Base-by-base conservation (phyloP, 2,329 filamentous ascomycete genomes). In the Diaporthe helianthi region DNA sequence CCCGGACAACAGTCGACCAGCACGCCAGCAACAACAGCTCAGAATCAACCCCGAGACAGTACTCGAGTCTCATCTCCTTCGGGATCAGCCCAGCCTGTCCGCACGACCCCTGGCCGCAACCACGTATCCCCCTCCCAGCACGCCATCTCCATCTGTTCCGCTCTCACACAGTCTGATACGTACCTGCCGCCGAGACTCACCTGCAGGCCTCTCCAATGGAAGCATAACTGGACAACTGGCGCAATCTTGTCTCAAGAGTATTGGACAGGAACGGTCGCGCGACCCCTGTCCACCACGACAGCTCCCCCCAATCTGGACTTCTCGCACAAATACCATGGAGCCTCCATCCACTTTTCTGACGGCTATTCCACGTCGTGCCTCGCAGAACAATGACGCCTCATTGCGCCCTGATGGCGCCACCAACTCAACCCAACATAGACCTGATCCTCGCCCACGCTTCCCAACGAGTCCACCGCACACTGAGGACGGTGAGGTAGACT, bases 401-500 rank as follows among this genome's bases (percentile, higher is more conserved):
- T 22, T 64, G 55, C 69, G 65, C 55, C 31, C 65, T 2, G 47
- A 63, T 68, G 69, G 52, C 66, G 69, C 66, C 54, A 47, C 46
- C 49, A 19, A 58, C 13, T 13, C 46, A 13, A n/a, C 31, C 41
- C 69, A 72, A 41, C 24, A 63, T 29, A 66, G 68, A 26, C 46
- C 36, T 41, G 51, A 49, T 31, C 46, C 44, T 24, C 70, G 60
- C 38, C 36, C 60, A n/a, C 69, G 65, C 22, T 70, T 68, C 64
- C 71, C 65, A 36, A 65, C 69, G 22, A 67, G 53, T 24, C 69
- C 69, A 33, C 71, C 68, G 19, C 68, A 76, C 74, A 73, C 78
- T 75, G 26, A 78, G 75, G 71, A 72, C 71, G 71, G 68, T 47
- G 58, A 72, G 47, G 17, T 71, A 54, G 71, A 72, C 19, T 12